These are phyloP conservation scores for Lenwebbia sp. DNA, from an alignment of 345 rosid species.

Conservation along the genomic window DNA sequence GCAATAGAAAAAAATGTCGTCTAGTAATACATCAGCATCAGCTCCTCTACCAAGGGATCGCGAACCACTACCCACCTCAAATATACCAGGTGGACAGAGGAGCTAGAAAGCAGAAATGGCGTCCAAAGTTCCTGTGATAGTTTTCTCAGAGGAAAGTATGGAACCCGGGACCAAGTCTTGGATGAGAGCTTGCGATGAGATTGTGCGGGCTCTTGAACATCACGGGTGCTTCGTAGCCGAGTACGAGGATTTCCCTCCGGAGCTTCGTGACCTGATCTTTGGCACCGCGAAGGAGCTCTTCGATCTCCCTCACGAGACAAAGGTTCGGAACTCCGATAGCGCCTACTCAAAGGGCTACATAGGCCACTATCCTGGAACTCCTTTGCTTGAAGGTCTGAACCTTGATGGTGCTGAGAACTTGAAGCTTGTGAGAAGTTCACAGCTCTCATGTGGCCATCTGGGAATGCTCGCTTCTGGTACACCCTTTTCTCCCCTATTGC, in stretches of 20 bases:
- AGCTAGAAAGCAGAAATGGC: neutral
- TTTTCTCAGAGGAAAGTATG: neutral
- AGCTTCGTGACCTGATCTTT: neutral
- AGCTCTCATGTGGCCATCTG: conserved; percentile 33
- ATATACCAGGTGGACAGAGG: neutral
- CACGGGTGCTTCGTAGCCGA: conserved; percentile 14
- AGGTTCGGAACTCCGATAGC: conserved; percentile 16
- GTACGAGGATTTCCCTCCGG: neutral
- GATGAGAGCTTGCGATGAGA: neutral
- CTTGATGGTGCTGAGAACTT: conserved; percentile 12
- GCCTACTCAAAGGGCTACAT: conserved; percentile 23
- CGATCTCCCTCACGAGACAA: conserved; percentile 12
- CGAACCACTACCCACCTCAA: neutral
- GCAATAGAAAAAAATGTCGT: neutral
- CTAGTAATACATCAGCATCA: neutral
- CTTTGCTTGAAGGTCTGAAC: conserved; percentile 35
- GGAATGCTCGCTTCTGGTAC: conserved; percentile 28
- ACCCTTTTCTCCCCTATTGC: neutral
- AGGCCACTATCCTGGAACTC: conserved; percentile 10
- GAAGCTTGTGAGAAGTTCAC: conserved; percentile 19
- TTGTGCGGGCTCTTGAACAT: conserved; percentile 9
- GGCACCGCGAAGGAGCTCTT: conserved; percentile 1
- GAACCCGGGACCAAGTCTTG: conserved; percentile 8
- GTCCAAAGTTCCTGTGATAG: neutral
- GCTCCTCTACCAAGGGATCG: neutral